These are phyloP conservation scores for Podila epicladia DNA, from an alignment of 192 early-diverging fungal species.

Conservation along the genomic window DNA sequence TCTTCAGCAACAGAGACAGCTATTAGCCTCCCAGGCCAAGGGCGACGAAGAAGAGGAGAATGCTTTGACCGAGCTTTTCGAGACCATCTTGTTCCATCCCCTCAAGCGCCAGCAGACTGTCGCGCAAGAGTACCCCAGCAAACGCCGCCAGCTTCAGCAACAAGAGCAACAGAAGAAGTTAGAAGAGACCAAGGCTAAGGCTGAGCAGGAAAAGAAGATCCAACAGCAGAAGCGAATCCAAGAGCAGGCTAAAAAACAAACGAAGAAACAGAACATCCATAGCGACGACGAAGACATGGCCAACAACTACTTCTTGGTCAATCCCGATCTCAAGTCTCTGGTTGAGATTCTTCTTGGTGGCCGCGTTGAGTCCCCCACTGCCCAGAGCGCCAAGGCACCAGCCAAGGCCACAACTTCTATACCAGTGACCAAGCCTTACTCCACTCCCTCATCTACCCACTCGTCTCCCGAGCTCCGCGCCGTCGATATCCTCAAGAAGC, in stretches of 20 bases:
- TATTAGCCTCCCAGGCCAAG: conserved; percentile 9
- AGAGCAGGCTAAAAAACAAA: conserved; percentile 1
- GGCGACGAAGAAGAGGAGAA: not conserved
- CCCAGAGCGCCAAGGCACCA: not conserved
- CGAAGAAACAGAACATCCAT: not conserved
- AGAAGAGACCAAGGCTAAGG: conserved; percentile 9
- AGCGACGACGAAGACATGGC: conserved; percentile 21
- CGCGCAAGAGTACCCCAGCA: conserved; percentile 25
- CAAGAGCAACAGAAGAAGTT: conserved; percentile 13
- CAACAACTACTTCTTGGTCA: conserved; percentile 15
- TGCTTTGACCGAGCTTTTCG: conserved; percentile 20
- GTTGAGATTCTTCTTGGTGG: conserved; percentile 17
- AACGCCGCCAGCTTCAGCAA: conserved; percentile 21
- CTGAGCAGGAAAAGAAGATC: not conserved
- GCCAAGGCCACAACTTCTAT: not conserved
- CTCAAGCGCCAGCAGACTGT: conserved; percentile 38
- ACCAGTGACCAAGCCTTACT: not conserved
- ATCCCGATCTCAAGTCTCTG: conserved; percentile 4
- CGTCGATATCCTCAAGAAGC: conserved; percentile 5
- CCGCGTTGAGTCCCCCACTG: not conserved
- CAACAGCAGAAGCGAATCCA: conserved; percentile 3
- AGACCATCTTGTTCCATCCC: conserved; percentile 36
- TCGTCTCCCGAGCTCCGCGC: not conserved
- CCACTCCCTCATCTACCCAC: not conserved
- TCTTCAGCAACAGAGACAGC: not conserved